Base-by-base conservation (phyloP, 768 basidiomycete species). In the Russula virescens region DNA sequence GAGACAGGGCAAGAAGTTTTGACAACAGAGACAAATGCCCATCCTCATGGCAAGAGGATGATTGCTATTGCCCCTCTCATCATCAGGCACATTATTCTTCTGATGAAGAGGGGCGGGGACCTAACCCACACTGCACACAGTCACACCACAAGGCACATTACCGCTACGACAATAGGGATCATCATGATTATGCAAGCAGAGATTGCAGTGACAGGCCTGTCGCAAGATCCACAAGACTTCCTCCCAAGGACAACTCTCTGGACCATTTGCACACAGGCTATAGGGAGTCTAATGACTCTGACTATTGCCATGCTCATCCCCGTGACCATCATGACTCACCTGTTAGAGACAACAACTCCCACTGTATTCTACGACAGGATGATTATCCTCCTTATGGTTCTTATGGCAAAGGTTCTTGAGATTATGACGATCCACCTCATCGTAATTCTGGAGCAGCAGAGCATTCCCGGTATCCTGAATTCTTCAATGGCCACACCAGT, bases 251-350 rank as follows among this genome's bases (percentile, higher is more conserved):
- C 45, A 57, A 59, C 21, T 43, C 58, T 21, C 10, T 60, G 26
- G 58, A 63, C 19, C 62, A 58, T 19, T 54, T 28, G 28, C 62
- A 58, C 52, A 23, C 62, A 34, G 52, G 38, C 47, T 50, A 55
- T n/a, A 59, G 57, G 52, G 62, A 59, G 62, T 49, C 62, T 6
- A 55, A 55, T 45, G 58, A 49, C 19, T 21, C 47, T 10, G 57
- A 63, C 40, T n/a, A 50, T 54, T 55, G 61, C 43, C 45, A 50
- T 16, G 31, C 45, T 46, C 38, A 58, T 56, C 26, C 46, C 19
- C 61, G 61, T 57, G 64, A 64, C 19, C 61, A 56, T 56, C 56
- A 63, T 21, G 18, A 40, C 34, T 65, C 64, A 53, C 64, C 64
- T 35, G 23, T 57, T 42, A 56, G 62, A 54, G 64, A 63, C 28